These are phyloP conservation scores for Bondarzewia mesenterica DNA, from an alignment of 1,284 basidiomycete species.

Conservation along the genomic window DNA sequence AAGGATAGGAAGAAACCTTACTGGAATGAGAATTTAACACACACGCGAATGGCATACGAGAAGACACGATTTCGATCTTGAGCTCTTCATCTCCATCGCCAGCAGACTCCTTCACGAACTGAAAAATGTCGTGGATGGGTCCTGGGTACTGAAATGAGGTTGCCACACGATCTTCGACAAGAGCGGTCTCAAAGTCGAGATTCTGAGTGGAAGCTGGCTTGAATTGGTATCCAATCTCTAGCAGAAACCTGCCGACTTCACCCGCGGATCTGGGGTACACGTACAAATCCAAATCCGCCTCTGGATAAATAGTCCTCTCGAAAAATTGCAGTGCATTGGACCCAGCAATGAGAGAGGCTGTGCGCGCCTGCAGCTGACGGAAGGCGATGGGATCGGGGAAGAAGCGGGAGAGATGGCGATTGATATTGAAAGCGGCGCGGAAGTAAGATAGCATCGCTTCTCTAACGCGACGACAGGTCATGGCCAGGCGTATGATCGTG, in stretches of 20 bases:
- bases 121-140: neutral
- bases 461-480: slow-evolving; percentile 14
- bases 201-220: neutral
- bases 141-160: neutral
- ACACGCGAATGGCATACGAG: neutral
- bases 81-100: neutral
- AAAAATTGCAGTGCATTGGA: slow-evolving; percentile 33
- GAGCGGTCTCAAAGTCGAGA: neutral
- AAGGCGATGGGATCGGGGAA: slow-evolving; percentile 20
- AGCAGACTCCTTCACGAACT: neutral
- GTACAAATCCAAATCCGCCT: slow-evolving; percentile 33
- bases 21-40: neutral
- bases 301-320: slow-evolving; percentile 21
- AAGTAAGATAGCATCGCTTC: slow-evolving; percentile 15
- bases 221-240: slow-evolving; percentile 14
- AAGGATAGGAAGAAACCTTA: neutral
- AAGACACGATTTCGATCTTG: neutral
- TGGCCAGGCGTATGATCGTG: slow-evolving; percentile 15
- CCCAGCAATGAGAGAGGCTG: slow-evolving; percentile 29
- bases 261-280: slow-evolving; percentile 15
- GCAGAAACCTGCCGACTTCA: slow-evolving; percentile 12
- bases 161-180: neutral
- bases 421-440: slow-evolving; percentile 14
- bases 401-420: slow-evolving; percentile 19
- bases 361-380: slow-evolving; percentile 23